phyloP scores from a whole-genome alignment of 2,329 filamentous ascomycete species.

The Pseudocercospora fuligena region DNA sequence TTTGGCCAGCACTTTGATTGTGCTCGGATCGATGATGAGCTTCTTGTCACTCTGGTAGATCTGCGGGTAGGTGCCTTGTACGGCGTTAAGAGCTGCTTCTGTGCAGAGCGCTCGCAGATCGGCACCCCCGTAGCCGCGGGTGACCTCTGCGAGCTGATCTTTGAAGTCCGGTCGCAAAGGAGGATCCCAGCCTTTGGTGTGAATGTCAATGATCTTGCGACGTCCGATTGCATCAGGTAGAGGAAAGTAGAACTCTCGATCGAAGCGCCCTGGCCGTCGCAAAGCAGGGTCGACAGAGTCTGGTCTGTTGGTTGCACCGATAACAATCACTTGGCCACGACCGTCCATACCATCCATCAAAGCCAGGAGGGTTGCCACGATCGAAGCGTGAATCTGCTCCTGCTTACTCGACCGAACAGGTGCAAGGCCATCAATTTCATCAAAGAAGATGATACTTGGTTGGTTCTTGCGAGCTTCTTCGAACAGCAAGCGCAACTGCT shows the following conservation, averaged over 20 bases:
- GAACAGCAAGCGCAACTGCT: conserved; percentile 89
- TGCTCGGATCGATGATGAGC: conserved; percentile 81
- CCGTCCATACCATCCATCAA: conserved; percentile 98
- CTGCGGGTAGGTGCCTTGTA: conserved; percentile 93
- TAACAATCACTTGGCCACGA: conserved; percentile 97
- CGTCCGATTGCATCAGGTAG: conserved; percentile 81
- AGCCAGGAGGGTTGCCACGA: conserved; percentile 90
- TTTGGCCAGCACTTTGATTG: conserved; percentile 84
- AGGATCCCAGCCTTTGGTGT: conserved; percentile 90
- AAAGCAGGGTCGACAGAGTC: conserved; percentile 97
- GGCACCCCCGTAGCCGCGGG: conserved; percentile 95
- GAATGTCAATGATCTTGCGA: conserved; percentile 88
- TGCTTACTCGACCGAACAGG: conserved; percentile 97
- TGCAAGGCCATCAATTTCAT: conserved; percentile 96
- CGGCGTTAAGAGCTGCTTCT: conserved; percentile 92
- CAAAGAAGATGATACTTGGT: conserved; percentile 99
- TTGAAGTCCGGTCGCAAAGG: conserved; percentile 78
- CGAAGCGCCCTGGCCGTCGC: conserved; percentile 89
- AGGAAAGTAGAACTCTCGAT: conserved; percentile 97
- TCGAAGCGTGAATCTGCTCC: conserved; percentile 97
- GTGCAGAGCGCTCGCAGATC: conserved; percentile 93
- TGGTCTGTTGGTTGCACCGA: conserved; percentile 96
- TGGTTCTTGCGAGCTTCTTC: conserved; percentile 95
- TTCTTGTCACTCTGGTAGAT: conserved; percentile 93
- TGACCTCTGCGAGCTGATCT: conserved; percentile 79